Percentiles rank a stretch among this genome's conserved stretches.
Evolutionary conservation across 2,329 filamentous ascomycete genomes (phyloP).

Genomic region (Aplosporella prunicola): DNA sequence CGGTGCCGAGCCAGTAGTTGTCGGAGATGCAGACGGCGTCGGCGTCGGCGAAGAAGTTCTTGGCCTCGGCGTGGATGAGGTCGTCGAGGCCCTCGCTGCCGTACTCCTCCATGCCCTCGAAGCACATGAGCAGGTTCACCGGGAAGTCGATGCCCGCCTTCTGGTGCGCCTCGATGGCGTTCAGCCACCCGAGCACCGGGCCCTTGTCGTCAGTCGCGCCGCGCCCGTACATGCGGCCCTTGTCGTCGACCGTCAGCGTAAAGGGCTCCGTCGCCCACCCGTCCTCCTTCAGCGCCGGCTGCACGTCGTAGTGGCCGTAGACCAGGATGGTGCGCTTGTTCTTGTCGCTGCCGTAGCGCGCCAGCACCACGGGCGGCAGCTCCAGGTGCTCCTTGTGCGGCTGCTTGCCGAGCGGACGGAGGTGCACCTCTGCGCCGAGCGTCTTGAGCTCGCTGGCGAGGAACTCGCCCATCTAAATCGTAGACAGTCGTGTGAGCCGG

Average conservation of each 20-base stretch:
- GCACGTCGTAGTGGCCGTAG: constrained; percentile 98
- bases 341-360: constrained; percentile 83
- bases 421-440: constrained; percentile 79
- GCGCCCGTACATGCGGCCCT: constrained; percentile 92
- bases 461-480: constrained; percentile 93
- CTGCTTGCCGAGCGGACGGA: constrained; percentile 82
- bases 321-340: constrained; percentile 92
- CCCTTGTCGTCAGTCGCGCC: constrained; percentile 97
- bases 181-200: constrained; percentile 92
- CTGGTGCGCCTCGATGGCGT: constrained; percentile 95
- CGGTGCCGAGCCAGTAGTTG: constrained; percentile 99
- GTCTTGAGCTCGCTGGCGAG: constrained; percentile 72
- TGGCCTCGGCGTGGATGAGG: constrained; percentile 81
- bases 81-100: constrained; percentile 94
- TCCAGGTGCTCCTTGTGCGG: constrained; percentile 83
- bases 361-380: constrained; percentile 85
- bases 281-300: constrained; percentile 85
- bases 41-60: constrained; percentile 89
- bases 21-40: constrained; percentile 98
- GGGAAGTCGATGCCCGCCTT: constrained; percentile 91
- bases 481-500: constrained; percentile 10
- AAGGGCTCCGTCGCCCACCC: constrained; percentile 97
- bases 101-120: constrained; percentile 99
- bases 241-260: constrained; percentile 73
- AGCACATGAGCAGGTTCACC: constrained; percentile 98